Conservation (phyloP, 371 early-diverging fungal genomes). For the Mortierella sp. region DNA sequence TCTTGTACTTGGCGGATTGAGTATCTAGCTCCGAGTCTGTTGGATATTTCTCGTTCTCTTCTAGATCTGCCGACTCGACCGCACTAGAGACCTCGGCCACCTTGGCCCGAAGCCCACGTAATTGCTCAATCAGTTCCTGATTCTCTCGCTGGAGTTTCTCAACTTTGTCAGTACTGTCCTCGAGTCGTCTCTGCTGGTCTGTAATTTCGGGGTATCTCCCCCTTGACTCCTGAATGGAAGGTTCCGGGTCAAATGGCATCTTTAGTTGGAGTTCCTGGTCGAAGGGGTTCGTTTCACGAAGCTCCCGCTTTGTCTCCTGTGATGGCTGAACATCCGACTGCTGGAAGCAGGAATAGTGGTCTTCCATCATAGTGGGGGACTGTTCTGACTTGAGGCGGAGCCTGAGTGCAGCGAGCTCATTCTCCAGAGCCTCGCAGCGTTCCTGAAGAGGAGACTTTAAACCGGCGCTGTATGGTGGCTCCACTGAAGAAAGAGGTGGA, state of each 20-base stretch:
- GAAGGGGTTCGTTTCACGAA: conserved; percentile 1
- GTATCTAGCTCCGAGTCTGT: no score
- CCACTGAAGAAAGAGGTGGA: conserved; percentile 36
- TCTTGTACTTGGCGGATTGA: conserved; percentile 4
- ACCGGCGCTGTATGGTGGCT: conserved; percentile 29
- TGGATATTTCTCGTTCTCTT: conserved; percentile 15
- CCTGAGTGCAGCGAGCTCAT: conserved; percentile 28
- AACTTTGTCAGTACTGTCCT: conserved; percentile 21
- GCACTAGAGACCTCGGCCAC: conserved; percentile 2
- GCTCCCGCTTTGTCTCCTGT: conserved; percentile 19
- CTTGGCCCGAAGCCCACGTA: conserved; percentile 19
- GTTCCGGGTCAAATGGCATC: conserved; percentile 28
- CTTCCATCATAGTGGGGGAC: conserved; percentile 23
- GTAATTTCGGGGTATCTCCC: conserved; percentile 27
- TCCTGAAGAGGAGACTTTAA: conserved; percentile 35
- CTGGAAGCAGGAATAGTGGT: conserved; percentile 37
- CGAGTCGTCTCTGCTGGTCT: conserved; percentile 23
- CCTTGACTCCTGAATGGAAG: conserved; percentile 28
- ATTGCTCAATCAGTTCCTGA: conserved; percentile 36
- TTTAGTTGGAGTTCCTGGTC: conserved; percentile 28
- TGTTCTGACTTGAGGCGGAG: conserved; percentile 29
- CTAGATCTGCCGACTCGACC: conserved; percentile 5
- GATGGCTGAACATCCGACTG: conserved; percentile 21
- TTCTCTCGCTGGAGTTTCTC: conserved; percentile 46
- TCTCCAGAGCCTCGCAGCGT: conserved; percentile 44